Conservation (phyloP, 805 yeast genomes). For the Ascoidea rubescens region DNA sequence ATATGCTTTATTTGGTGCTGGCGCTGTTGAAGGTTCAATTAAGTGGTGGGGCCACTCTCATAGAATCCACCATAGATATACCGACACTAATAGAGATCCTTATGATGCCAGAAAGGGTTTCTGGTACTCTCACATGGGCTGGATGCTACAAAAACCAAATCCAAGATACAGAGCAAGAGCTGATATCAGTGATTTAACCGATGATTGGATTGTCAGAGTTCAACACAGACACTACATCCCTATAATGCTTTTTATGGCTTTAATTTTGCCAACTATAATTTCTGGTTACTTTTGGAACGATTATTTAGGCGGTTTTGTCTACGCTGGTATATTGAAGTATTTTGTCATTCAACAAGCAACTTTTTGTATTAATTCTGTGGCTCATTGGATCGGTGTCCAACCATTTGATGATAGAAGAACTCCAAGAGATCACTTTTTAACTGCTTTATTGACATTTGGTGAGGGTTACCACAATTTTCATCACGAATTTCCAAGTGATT, state of each 20-base stretch:
- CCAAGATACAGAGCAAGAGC: slow-evolving; percentile 16
- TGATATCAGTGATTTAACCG: slow-evolving; percentile 51
- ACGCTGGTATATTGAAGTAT: slow-evolving; percentile 65
- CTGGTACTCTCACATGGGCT: slow-evolving; percentile 76
- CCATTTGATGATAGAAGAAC: slow-evolving; percentile 67
- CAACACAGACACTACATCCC: slow-evolving; percentile 61
- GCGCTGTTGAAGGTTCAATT: slow-evolving; percentile 65
- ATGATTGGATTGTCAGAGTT: slow-evolving; percentile 40
- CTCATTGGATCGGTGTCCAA: slow-evolving; percentile 65
- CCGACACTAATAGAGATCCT: slow-evolving; percentile 85
- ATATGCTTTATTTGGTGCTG: slow-evolving; percentile 50
- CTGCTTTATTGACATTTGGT: slow-evolving; percentile 64
- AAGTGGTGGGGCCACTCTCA: slow-evolving; percentile 76
- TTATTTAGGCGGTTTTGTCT: slow-evolving; percentile 61
- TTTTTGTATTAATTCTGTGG: slow-evolving; percentile 66
- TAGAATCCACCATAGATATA: slow-evolving; percentile 79
- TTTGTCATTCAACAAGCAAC: slow-evolving; percentile 68
- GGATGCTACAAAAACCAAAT: slow-evolving; percentile 35
- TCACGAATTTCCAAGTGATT: slow-evolving; percentile 90
- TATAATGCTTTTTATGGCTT: slow-evolving; percentile 34
- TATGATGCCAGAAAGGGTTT: slow-evolving; percentile 73
- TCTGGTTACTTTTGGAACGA: slow-evolving; percentile 63
- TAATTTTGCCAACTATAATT: slow-evolving; percentile 50
- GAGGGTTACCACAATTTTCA: slow-evolving; percentile 91
- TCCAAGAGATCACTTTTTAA: slow-evolving; percentile 41